Conservation (phyloP, 75 land plant genomes). For the Ceratopteris richardii region DNA sequence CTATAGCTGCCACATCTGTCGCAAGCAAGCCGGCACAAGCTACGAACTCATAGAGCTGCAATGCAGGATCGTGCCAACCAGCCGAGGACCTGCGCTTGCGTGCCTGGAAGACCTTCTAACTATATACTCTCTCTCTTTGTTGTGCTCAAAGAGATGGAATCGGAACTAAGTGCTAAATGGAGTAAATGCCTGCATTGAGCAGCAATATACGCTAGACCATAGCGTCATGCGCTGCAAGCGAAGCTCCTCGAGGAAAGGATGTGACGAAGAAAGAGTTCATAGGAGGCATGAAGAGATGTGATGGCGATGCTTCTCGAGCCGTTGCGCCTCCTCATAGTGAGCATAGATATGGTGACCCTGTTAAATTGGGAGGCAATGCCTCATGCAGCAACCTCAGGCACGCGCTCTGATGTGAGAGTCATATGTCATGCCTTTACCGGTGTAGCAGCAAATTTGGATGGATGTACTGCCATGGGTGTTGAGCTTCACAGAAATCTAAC, state of each 20-base stretch:
- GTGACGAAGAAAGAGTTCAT: neutral
- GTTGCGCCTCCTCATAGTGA: too few species aligned
- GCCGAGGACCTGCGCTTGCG: slow-evolving; percentile 5
- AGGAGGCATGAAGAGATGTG: neutral
- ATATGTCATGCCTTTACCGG: too few species aligned
- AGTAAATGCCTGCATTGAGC: too few species aligned
- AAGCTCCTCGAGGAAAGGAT: slow-evolving; percentile 5
- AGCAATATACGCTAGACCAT: neutral
- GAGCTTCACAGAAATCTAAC: too few species aligned
- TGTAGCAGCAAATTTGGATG: too few species aligned
- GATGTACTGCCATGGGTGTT: too few species aligned
- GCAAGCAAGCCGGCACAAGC: neutral
- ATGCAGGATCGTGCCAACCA: slow-evolving; percentile 1
- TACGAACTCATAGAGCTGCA: neutral
- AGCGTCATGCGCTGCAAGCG: slow-evolving; percentile 3
- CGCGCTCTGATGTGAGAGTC: too few species aligned
- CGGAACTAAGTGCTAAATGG: too few species aligned
- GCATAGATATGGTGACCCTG: too few species aligned
- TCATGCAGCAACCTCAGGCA: too few species aligned
- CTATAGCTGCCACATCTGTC: neutral
- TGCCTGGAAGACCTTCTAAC: slow-evolving; percentile 5
- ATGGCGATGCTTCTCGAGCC: neutral
- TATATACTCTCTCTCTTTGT: slow-evolving; percentile 1
- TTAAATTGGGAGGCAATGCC: too few species aligned
- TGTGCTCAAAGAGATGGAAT: too few species aligned